phyloP scores from a whole-genome alignment of 495 filamentous ascomycete species.

The Diplogelasinospora grovesii region DNA sequence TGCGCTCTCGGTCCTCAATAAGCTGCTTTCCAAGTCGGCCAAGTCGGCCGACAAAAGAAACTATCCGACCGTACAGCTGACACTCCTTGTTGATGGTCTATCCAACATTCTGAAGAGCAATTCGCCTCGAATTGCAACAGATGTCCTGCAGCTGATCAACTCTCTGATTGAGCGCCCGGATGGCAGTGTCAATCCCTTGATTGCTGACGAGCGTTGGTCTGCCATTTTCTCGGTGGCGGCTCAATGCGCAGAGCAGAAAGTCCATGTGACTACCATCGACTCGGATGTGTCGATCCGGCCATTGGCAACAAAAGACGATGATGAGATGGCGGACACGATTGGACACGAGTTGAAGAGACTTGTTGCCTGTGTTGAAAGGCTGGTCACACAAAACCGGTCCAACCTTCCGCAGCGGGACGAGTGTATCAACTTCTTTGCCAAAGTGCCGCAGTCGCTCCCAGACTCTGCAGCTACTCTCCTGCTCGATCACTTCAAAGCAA shows the following conservation, averaged over 20 bases:
- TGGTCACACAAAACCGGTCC: constrained; percentile 25
- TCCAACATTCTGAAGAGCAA: constrained; percentile 49
- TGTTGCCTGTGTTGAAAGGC: constrained; percentile 36
- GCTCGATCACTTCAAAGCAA: constrained; percentile 52
- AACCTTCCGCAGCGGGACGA: constrained; percentile 53
- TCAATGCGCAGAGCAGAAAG: constrained; percentile 34
- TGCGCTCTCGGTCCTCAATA: constrained; percentile 60
- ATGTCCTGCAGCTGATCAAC: constrained; percentile 49
- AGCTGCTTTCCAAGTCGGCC: constrained; percentile 52
- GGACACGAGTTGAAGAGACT: constrained; percentile 29
- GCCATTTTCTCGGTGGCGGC: constrained; percentile 41
- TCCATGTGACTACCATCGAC: constrained; percentile 15
- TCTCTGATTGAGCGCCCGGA: constrained; percentile 40
- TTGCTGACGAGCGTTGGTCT: constrained; percentile 49
- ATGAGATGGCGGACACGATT: constrained; percentile 28
- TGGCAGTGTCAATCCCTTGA: constrained; percentile 35
- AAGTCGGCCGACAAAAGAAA: too few species aligned
- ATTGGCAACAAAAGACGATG: constrained; percentile 13
- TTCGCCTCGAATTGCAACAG: constrained; percentile 42
- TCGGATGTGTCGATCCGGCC: constrained; percentile 3
- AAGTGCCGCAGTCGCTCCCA: constrained; percentile 49
- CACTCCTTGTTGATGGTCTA: constrained; percentile 52
- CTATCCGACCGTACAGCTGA: constrained; percentile 54
- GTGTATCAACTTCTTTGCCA: constrained; percentile 63
- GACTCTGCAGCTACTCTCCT: constrained; percentile 52